Conservation (phyloP, 176 grass and related monocot genomes). For the Musa acuminata region DNA sequence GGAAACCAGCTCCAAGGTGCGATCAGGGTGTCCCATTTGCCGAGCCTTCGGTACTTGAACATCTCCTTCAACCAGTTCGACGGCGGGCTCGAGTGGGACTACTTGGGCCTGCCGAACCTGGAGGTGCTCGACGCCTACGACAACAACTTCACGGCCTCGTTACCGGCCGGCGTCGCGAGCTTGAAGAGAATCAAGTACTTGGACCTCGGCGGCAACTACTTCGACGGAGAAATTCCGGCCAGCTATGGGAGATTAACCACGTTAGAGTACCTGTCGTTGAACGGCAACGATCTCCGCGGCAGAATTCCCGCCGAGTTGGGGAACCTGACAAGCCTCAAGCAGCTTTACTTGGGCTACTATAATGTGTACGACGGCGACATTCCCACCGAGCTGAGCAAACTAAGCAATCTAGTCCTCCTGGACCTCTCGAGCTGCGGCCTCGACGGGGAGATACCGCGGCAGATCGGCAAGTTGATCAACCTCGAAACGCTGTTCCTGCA, state of each 20-base stretch:
- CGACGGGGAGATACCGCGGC: slow-evolving; percentile 34
- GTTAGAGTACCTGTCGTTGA: slow-evolving; percentile 86
- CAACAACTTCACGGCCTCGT: slow-evolving; percentile 75
- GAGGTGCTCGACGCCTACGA: slow-evolving; percentile 94
- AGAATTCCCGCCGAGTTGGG: slow-evolving; percentile 54
- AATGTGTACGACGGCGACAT: slow-evolving; percentile 68
- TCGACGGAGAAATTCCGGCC: slow-evolving; percentile 45
- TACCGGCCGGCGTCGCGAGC: slow-evolving; percentile 37
- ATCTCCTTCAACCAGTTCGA: slow-evolving; percentile 63
- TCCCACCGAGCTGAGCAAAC: slow-evolving; percentile 41
- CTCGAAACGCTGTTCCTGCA: slow-evolving; percentile 86
- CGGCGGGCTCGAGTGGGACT: slow-evolving; percentile 65
- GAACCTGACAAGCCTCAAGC: slow-evolving; percentile 48
- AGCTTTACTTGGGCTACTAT: slow-evolving; percentile 89
- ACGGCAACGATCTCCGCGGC: slow-evolving; percentile 75
- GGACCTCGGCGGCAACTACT: slow-evolving; percentile 93
- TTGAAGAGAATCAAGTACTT: slow-evolving; percentile 53
- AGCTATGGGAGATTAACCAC: slow-evolving; percentile 48
- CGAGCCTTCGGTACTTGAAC: slow-evolving; percentile 46
- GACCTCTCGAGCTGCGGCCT: slow-evolving; percentile 79
- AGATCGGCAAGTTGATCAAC: slow-evolving; percentile 44
- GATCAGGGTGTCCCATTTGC: slow-evolving; percentile 27
- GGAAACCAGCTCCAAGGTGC: slow-evolving; percentile 56
- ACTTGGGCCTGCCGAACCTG: slow-evolving; percentile 33
- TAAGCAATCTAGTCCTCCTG: slow-evolving; percentile 35